A percentile compares a stretch with the other conserved stretches of the same genome.
phyloP scores from a whole-genome alignment of 805 yeast genomes.

The Hermanozyma aechmeae region DNA sequence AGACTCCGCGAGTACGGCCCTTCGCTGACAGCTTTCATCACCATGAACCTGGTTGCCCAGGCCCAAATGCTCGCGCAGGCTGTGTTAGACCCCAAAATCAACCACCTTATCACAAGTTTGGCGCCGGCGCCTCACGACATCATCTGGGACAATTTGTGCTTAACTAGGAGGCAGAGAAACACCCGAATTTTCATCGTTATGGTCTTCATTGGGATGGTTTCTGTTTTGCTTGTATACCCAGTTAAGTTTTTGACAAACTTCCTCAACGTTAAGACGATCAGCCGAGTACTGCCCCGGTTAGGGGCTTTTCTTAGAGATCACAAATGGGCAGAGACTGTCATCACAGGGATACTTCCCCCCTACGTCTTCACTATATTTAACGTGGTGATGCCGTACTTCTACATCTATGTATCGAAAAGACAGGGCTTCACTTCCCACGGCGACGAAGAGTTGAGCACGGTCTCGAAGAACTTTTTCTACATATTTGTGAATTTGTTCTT shows the following conservation, averaged over 20 bases:
- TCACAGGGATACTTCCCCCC: conserved; percentile 86
- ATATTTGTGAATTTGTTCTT: conserved; percentile 88
- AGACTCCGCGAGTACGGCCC: conserved; percentile 66
- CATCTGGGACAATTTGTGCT: conserved; percentile 83
- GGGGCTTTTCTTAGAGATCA: conserved; percentile 58
- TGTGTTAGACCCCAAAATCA: conserved; percentile 81
- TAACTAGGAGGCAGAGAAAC: conserved; percentile 66
- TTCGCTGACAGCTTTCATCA: conserved; percentile 85
- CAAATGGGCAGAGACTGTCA: conserved; percentile 66
- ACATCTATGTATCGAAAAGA: conserved; percentile 68
- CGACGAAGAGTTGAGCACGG: conserved; percentile 84
- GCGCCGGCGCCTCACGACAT: conserved; percentile 98
- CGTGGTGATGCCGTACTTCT: conserved; percentile 74
- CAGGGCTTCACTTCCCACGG: conserved; percentile 91
- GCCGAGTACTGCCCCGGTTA: conserved; percentile 72
- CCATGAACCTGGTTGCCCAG: conserved; percentile 90
- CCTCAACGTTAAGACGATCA: conserved; percentile 68
- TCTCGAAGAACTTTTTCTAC: conserved; percentile 88
- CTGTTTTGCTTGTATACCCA: conserved; percentile 71
- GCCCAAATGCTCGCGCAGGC: conserved; percentile 98
- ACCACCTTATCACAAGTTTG: conserved; percentile 66
- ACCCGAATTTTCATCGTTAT: conserved; percentile 58
- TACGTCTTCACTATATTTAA: conserved; percentile 82
- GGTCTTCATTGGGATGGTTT: conserved; percentile 53
- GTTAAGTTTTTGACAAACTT: conserved; percentile 80